Conservation (phyloP, 345 rosid genomes). For the Viola odorata region DNA sequence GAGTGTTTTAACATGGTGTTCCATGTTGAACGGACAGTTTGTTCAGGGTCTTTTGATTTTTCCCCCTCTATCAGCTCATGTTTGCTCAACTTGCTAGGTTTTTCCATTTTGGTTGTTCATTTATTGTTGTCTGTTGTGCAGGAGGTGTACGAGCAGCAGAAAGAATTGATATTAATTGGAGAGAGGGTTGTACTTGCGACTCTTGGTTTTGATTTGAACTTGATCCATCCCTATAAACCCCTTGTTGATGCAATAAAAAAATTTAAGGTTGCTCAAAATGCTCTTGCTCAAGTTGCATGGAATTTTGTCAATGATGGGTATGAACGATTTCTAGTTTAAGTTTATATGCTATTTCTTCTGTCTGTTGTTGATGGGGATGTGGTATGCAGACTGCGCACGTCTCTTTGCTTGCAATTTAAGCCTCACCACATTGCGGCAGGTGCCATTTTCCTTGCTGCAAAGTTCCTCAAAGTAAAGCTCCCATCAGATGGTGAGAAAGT, state of each 20-base stretch:
- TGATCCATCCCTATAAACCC: slow-evolving; percentile 77
- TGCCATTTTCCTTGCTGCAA: slow-evolving; percentile 81
- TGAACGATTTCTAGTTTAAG: slow-evolving; percentile 14
- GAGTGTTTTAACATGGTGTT: too few species aligned
- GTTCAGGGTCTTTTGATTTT: too few species aligned
- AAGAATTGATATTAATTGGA: slow-evolving; percentile 59
- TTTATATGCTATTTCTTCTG: slow-evolving; percentile 24
- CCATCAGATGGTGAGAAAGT: slow-evolving; percentile 71
- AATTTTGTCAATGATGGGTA: slow-evolving; percentile 88
- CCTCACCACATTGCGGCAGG: slow-evolving; percentile 94
- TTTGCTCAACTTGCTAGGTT: too few species aligned
- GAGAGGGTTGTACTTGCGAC: slow-evolving; percentile 83
- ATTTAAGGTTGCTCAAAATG: slow-evolving; percentile 68
- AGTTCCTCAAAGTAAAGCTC: slow-evolving; percentile 68
- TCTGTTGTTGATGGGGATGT: slow-evolving; percentile 42
- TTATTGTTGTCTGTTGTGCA: slow-evolving; percentile 25
- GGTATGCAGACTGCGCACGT: slow-evolving; percentile 81
- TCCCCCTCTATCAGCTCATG: too few species aligned
- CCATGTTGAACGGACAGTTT: too few species aligned
- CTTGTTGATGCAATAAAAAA: slow-evolving; percentile 80
- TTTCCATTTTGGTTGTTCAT: not conserved
- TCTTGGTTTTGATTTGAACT: slow-evolving; percentile 71
- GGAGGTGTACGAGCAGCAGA: slow-evolving; percentile 86
- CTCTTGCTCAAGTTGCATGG: slow-evolving; percentile 83
- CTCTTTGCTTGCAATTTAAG: slow-evolving; percentile 92